Base-by-base conservation (phyloP, 495 filamentous ascomycete genomes). In the Neurospora hispaniola region DNA sequence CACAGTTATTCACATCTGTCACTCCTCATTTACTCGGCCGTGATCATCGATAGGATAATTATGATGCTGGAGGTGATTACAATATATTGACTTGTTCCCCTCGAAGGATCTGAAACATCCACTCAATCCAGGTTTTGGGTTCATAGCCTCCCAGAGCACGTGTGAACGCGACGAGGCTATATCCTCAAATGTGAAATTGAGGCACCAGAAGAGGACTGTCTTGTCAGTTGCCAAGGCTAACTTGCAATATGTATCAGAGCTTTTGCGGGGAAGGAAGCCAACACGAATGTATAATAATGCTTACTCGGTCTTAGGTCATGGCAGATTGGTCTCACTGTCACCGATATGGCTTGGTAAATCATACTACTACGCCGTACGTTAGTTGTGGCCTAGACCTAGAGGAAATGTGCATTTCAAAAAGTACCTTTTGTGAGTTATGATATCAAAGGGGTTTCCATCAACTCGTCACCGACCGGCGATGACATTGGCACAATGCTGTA, bases 391-490 rank as follows among this genome's bases (percentile, higher is more conserved):
- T 69, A 75, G 62, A n/a, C 35, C 48, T 71, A 59, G 54, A 76
- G 72, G 71, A 76, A 76, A 66, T 71, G 73, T 20, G 72, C 74
- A 69, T 72, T 73, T 69, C 44, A 73, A 75, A 71, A 68, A 73
- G 72, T 72, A 59, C 71, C 69, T 72, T 75, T 76, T 82, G 35
- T 75, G 75, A 81, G 73, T 77, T 81, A 62, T 81, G 80, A 79
- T 76, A 75, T 76, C 72, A 71, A 71, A 44, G 74, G 46, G 77
- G 72, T 72, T 71, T 71, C 73, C 73, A 76, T 70, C 27, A 69
- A 18, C 69, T 54, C 43, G 54, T 42, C 27, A 42, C 68, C 23
- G 27, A 38, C 66, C 68, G 46, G n/a, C 54, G 39, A 69, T 72
- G 35, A 31, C 48, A 71, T 48, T 70, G 70, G 71, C 70, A 66